Base-by-base conservation (phyloP, 2,329 filamentous ascomycete genomes). In the Colletotrichum plurivorum region DNA sequence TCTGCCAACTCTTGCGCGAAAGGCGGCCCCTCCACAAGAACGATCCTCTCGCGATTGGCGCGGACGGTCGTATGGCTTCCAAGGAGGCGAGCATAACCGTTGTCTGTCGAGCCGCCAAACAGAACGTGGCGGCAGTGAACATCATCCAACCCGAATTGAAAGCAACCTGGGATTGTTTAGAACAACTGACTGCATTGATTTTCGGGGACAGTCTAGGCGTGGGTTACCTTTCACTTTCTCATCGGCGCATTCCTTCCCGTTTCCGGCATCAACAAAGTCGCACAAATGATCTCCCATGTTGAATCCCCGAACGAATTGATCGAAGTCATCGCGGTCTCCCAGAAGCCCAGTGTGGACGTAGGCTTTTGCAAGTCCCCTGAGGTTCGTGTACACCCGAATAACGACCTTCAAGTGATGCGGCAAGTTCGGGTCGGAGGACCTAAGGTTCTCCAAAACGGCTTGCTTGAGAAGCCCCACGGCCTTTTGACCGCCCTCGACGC, bases 211-310 rank as follows among this genome's bases (percentile, higher is more conserved):
- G 31, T 36, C 31, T 10, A 10, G 10, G 1, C 3, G n/a, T 10
- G n/a, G 36, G 16, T 8, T 49, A 82, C 81, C 81, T 76, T 78
- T 78, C 18, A 84, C 71, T 60, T 83, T 83, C 43, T 78, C 76
- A 71, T 83, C 82, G 2, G 80, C 74, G 54, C 81, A 83, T 67
- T 83, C 81, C 63, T 83, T 83, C 10, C 81, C 81, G 63, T 79
- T 76, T 6, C 81, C 82, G 10, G 79, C 81, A 73, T 83, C 80
- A 25, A 83, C 75, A 63, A 79, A 82, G 46, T 83, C 80, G 69
- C 78, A 82, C 20, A 79, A 62, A 1, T 73, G 60, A 55, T 78
- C 71, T 22, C 75, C 78, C 72, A 79, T 82, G 60, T 83, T 83
- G 74, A 84, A 83, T 0, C 81, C 82, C 18, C 78, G 79, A 15